These are phyloP conservation scores for Colletotrichum lentis DNA, from an alignment of 2,329 filamentous ascomycete genomes.

Conservation along the genomic window DNA sequence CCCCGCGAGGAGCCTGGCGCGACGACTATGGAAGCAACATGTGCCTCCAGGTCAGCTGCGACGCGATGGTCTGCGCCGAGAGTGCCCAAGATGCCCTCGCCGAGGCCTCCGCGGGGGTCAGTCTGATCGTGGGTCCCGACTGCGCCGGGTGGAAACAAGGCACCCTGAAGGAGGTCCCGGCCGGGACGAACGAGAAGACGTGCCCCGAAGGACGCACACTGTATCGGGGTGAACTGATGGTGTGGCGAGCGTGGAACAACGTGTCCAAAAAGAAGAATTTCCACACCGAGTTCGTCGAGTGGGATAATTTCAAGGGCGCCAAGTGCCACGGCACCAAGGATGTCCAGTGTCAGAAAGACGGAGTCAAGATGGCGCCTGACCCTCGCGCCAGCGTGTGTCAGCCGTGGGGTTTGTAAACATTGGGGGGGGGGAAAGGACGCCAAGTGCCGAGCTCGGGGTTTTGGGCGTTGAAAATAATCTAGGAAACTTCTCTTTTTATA, in stretches of 20 bases:
- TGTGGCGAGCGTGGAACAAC: constrained; percentile 24
- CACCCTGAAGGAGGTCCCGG: not conserved
- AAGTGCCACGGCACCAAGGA: constrained; percentile 9
- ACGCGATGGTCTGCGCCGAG: constrained; percentile 11
- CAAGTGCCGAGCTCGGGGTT: too few species aligned
- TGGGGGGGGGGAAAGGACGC: too few species aligned
- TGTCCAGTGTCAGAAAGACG: constrained; percentile 10
- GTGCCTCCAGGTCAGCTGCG: constrained; percentile 23
- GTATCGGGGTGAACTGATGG: not conserved
- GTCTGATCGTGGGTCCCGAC: constrained; percentile 11
- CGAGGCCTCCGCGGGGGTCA: constrained; percentile 4
- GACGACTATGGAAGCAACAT: constrained; percentile 15
- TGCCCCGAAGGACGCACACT: constrained; percentile 9
- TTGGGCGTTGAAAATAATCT: too few species aligned
- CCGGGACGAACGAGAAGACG: not conserved
- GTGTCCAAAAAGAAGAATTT: not conserved
- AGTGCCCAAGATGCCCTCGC: not conserved
- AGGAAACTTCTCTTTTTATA: too few species aligned
- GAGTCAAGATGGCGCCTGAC: constrained; percentile 4
- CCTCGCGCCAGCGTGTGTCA: not conserved
- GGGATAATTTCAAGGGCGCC: constrained; percentile 30
- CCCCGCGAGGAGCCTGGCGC: not conserved
- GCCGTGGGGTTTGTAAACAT: not conserved
- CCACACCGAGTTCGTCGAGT: not conserved
- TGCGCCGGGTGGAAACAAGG: constrained; percentile 12